Base-by-base conservation (phyloP, 495 filamentous ascomycete species). In the Lichenothelia convexa region DNA sequence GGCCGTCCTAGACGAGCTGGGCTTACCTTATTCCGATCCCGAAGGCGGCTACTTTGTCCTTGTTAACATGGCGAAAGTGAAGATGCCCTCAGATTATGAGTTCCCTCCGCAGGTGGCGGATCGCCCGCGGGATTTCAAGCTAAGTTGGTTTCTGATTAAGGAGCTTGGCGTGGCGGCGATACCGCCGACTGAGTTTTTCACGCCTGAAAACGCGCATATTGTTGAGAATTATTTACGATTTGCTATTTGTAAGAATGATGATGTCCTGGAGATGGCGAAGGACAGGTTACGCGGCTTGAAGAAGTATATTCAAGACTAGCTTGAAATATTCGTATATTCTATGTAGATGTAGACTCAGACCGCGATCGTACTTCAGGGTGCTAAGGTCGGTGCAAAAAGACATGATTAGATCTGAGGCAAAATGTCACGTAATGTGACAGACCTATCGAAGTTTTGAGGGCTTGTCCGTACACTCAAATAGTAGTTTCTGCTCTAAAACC, bases 21-120 rank as follows among this genome's bases (percentile, higher is more conserved):
- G 75, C 2, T 64, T 97, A 21, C 81, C 86, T 57, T 97, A 87
- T 63, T 87, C 83, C 7, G 73, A 87, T 29, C 87, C 87, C 8
- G 85, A 97, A 48, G 87, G 87, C 43, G 87, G 89, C 27, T 97
- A 94, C 60, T 97, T 95, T 43, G 85, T 95, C 30, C 68, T 95
- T 22, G 89, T 75, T 30, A 97, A 97, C 57, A 70, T 95, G 57
- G 62, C 68, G 18, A 81, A 84, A 40, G 82, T 97, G 32, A 69
- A 76, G 44, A 55, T 97, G 0, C 89, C 89, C 0, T 63, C 62
- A 3, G 72, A 72, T 49, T 94, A 93, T 54, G 64, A 73, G 0
- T 94, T 94, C 64, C 89, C 89, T 3, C 63, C 78, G 0, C 81
- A 93, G 56, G 86, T 97, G 4, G 75, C 78, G 18, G 71, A 65